Base-by-base conservation (phyloP, 2,329 filamentous ascomycete species). In the Madurella fahalii region DNA sequence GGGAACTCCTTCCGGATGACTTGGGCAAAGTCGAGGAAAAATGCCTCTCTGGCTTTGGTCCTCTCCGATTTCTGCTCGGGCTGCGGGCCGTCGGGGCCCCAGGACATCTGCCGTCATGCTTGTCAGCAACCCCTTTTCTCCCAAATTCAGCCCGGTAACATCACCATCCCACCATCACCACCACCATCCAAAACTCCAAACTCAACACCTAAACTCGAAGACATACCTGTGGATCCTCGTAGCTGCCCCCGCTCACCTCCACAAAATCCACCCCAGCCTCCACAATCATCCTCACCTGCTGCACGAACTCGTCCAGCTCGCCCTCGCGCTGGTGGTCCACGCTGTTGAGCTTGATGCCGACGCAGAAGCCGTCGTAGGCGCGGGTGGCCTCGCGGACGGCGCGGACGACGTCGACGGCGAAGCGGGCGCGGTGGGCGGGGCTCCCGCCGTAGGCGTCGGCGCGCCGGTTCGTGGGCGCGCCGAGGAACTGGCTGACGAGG, bases 11-110 rank as follows among this genome's bases (percentile, higher is more conserved):
- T 63, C 30, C 80, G 74, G 34, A 81, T 75, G 9, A 73, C 70
- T n/a, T 72, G 69, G 0, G 82, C 81, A 58, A 87, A 88, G 44
- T 86, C 80, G 1, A 87, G 71, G 69, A 89, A 89, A 72, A 85
- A 88, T 0, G 84, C 82, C 61, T 89, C 85, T 8, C 85, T 77
- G 0, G 76, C 75, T 12, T 71, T 69, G 1, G 82, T 83, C 5
- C 74, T 73, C 18, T 71, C 70, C 8, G 67, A 65, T 62, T 71
- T 64, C 47, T 63, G 64, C 63, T 48, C 52, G 61, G 52, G 55
- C 57, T 40, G 46, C 44, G 52, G 40, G 13, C 25, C 40, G 0
- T 62, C 50, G 25, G 62, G 53, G 9, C 61, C 65, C 1, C 57
- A 59, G 32, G 73, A 64, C 70, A 78, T 75, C 63, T 72, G 46